Evolutionary conservation across 2,329 filamentous ascomycete species (phyloP).

Genomic region (Dothideomycetes sp.): DNA sequence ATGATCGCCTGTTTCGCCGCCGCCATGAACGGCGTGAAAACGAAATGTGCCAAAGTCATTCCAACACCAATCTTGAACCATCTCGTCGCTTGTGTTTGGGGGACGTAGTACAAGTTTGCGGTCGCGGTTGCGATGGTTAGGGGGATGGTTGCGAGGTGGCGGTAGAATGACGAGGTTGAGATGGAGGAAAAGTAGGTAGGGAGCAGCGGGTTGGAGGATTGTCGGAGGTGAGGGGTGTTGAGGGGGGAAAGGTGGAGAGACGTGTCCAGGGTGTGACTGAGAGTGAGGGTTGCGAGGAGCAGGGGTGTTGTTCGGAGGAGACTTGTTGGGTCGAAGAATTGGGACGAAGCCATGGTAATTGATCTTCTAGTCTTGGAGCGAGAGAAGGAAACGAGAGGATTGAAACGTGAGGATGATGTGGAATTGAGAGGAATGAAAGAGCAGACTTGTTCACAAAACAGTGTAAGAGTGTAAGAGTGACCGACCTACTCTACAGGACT

Average conservation of each 20-base stretch:
- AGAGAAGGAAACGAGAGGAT: no score
- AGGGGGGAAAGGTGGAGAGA: slow-evolving; percentile 7
- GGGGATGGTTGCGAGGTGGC: slow-evolving; percentile 2
- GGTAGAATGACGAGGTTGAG: background rate
- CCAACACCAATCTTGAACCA: slow-evolving; percentile 8
- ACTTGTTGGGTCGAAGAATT: slow-evolving; percentile 8
- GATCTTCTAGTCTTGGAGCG: no score
- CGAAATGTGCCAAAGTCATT: slow-evolving; percentile 5
- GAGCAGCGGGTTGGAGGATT: slow-evolving; percentile 4
- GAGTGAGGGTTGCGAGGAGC: slow-evolving; percentile 3
- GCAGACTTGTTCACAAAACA: no score
- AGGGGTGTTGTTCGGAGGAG: slow-evolving; percentile 10
- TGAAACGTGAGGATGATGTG: no score
- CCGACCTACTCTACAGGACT: no score
- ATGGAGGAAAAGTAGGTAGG: slow-evolving; percentile 8
- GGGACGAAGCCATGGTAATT: slow-evolving; percentile 10
- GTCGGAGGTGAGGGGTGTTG: slow-evolving; percentile 1
- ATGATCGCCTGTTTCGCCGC: slow-evolving; percentile 1
- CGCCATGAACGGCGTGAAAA: slow-evolving; percentile 11
- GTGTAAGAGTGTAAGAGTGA: no score
- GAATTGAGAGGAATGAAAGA: no score
- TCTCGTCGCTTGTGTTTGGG: background rate
- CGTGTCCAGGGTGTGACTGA: slow-evolving; percentile 7
- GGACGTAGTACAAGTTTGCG: slow-evolving; percentile 7
- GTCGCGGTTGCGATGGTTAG: slow-evolving; percentile 4